Conservation (phyloP, 192 early-diverging fungal species). For the Backusella tarrabulga region DNA sequence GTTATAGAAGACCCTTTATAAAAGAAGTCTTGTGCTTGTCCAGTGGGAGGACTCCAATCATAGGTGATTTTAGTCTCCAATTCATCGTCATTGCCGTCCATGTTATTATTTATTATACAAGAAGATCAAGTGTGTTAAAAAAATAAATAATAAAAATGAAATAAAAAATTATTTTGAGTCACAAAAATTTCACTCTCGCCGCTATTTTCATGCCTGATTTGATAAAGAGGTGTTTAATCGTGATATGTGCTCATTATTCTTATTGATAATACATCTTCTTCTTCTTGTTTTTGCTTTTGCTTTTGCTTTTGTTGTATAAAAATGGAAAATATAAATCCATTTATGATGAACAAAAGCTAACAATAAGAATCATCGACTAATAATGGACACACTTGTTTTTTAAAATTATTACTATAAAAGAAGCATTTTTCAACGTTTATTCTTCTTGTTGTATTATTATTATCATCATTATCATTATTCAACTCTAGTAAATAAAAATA, state of each 20-base stretch:
- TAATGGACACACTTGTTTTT: not conserved
- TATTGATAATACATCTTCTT: too few relatives aligned
- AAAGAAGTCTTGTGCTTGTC: constrained; percentile 12
- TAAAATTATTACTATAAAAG: not conserved
- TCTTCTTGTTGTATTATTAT: too few relatives aligned
- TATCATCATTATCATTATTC: too few relatives aligned
- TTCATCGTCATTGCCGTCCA: constrained; percentile 17
- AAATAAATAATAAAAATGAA: not conserved
- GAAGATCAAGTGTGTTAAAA: not conserved
- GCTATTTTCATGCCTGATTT: not conserved
- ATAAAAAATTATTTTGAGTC: not conserved
- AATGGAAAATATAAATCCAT: not conserved
- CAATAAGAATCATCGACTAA: not conserved
- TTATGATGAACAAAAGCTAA: not conserved
- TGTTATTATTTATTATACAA: not conserved
- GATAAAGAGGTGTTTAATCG: too few relatives aligned
- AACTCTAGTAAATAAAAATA: not conserved
- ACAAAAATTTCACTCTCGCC: not conserved
- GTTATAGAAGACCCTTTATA: constrained; percentile 16
- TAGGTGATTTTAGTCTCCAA: constrained; percentile 14
- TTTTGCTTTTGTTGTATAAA: not conserved
- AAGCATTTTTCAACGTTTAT: too few relatives aligned
- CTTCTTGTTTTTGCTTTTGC: too few relatives aligned
- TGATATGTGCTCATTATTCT: too few relatives aligned
- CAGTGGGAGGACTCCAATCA: constrained; percentile 32